Conservation (phyloP, 345 rosid species). For the Hevea brasiliensis region DNA sequence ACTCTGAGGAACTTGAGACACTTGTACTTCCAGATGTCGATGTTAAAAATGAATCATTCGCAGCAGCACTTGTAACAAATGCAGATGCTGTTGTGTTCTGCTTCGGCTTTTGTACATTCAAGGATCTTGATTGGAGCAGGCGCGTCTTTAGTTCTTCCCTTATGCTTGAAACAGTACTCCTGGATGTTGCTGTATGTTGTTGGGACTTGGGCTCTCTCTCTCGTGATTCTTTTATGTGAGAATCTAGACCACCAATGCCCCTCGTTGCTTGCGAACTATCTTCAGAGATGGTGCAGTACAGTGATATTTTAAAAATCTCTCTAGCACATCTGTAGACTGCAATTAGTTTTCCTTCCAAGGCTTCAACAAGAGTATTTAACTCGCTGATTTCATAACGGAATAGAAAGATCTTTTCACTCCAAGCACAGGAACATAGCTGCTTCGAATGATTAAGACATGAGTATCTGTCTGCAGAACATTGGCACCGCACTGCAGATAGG, state of each 20-base stretch:
- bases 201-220: constrained; percentile 13
- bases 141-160: constrained; percentile 38
- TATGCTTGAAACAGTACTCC: constrained; percentile 23
- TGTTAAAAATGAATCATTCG: background rate
- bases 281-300: constrained; percentile 19
- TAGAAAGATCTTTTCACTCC: constrained; percentile 50
- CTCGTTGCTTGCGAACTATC: constrained; percentile 6
- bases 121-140: constrained; percentile 15
- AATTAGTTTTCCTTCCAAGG: constrained; percentile 54
- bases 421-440: constrained; percentile 65
- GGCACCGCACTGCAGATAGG: constrained; percentile 61
- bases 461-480: constrained; percentile 53
- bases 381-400: constrained; percentile 50
- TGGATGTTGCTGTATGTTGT: constrained; percentile 9
- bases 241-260: background rate
- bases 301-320: constrained; percentile 35
- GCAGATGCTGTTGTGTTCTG: constrained; percentile 15
- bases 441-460: constrained; percentile 59
- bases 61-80: constrained; percentile 2
- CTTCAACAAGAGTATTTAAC: constrained; percentile 57
- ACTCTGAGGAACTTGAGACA: constrained; percentile 40
- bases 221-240: constrained; percentile 15
- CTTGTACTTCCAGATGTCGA: constrained; percentile 27
- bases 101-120: constrained; percentile 16
- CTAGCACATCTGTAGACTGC: constrained; percentile 50